A percentile compares a stretch with the other conserved stretches of the same genome.
Evolutionary conservation across 169 alveolate species (phyloP).

Genomic region (Plasmodium fragile): DNA sequence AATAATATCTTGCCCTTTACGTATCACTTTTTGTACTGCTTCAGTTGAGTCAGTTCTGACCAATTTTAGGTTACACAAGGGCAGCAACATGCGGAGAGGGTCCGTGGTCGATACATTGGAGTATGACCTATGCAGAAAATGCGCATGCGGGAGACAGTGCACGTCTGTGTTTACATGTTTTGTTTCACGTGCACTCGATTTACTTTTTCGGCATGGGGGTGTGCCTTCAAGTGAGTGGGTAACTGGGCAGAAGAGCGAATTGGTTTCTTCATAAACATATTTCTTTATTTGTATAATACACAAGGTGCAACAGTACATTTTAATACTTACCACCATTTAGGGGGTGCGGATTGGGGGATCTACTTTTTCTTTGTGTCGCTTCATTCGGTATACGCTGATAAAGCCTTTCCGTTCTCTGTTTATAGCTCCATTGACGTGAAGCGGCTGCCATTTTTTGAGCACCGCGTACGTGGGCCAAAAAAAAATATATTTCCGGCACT

Average conservation of each 20-base stretch:
- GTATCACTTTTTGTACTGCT: not conserved
- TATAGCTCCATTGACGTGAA: not conserved
- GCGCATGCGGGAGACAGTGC: not conserved
- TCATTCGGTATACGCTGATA: not conserved
- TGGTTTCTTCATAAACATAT: not conserved
- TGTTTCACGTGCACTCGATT: not conserved
- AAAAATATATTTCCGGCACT: not conserved
- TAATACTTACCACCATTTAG: not conserved
- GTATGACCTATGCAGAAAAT: not conserved
- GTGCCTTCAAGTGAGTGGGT: not conserved
- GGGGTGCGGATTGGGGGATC: not conserved
- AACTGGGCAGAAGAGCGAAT: not conserved
- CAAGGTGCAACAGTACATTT: not conserved
- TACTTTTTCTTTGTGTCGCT: not conserved
- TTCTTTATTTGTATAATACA: not conserved
- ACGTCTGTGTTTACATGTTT: not conserved
- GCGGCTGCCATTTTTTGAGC: not conserved
- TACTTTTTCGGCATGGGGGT: not conserved
- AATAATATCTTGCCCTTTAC: not conserved
- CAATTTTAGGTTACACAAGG: not conserved
- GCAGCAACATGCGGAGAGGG: not conserved
- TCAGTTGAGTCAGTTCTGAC: not conserved
- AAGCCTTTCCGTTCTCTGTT: not conserved
- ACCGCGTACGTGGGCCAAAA: not conserved
- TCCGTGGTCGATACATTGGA: not conserved